Evolutionary conservation across 495 filamentous ascomycete genomes (phyloP), one percentile per base, ranked within the genome.

Genomic region (Baudoinia panamericana): DNA sequence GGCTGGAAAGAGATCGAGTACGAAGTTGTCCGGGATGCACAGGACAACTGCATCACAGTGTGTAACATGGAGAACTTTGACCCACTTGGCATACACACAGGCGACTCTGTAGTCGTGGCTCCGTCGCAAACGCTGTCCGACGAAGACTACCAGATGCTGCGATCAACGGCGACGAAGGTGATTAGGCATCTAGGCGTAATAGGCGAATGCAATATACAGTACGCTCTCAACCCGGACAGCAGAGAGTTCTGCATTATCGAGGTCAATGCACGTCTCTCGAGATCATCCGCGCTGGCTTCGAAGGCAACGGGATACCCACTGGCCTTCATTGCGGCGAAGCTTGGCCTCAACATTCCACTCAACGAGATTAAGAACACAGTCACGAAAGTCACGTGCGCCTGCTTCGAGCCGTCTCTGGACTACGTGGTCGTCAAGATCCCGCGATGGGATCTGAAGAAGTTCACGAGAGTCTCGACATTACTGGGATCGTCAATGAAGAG

Each of bases 61-160:
- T 96, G 88, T 69, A 96, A 96, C 67, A 96, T 96, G 88, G 88
- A 96, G 67, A 96, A 96, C 65, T 96, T 96, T 56, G 88, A 96
- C 57, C 88, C 88, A 26, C 70, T 96, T 24, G 88, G 88, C 56
- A 88, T 93, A 39, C 88, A 96, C 58, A 96, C 88, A 27, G 88
- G 88, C 58, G 88, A 96, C 66, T 93, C 84, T 46, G 93, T 96
- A 51, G 88, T 96, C 39, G 86, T 95, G 51, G 86, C 88, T 36
- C 88, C 88, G 29, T 88, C 81, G 55, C 88, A 96, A 65, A 96
- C 88, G 28, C 65, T 96, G 44, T 92, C 82, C 46, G 90, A 96
- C 52, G 87, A 94, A 60, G 88, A 96, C 63, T 96, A 94, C 61
- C 86, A 96, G 65, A 96, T 96, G 88, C 82, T 96, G 47, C 82